A percentile compares a stretch with the other conserved stretches of the same genome.
phyloP scores from a whole-genome alignment of 305 asterid genomes.

The Withania somnifera region DNA sequence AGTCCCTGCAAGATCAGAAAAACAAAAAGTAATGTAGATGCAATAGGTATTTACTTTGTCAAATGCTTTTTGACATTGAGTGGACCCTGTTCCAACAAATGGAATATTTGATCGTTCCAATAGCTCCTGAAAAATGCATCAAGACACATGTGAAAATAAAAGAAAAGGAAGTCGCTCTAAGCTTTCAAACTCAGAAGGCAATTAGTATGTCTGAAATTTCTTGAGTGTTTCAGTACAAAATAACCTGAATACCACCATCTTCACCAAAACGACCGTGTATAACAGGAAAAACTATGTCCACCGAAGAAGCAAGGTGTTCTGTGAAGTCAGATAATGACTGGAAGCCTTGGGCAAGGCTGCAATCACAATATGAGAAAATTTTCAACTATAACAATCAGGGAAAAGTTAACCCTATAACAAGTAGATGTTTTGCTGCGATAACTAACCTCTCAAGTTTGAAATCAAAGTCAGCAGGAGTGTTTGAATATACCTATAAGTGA shows the following conservation, averaged over 20 bases:
- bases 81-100: constrained; percentile 63
- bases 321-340: constrained; percentile 49
- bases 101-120: constrained; percentile 58
- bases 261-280: constrained; percentile 94
- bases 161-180: neutral
- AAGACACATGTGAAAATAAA: neutral
- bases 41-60: constrained; percentile 46
- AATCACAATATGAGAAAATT: constrained; percentile 3
- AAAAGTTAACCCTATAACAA: neutral
- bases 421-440: neutral
- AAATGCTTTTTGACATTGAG: constrained; percentile 68
- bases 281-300: constrained; percentile 84
- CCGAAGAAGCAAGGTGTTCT: constrained; percentile 59
- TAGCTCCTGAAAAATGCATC: constrained; percentile 38
- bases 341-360: constrained; percentile 88
- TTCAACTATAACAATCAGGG: neutral
- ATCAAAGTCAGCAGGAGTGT: constrained; percentile 91
- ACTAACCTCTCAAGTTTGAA: constrained; percentile 75
- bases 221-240: neutral
- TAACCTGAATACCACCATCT: constrained; percentile 92
- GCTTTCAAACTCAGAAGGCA: neutral
- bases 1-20: neutral
- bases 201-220: neutral
- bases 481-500: constrained; percentile 54
- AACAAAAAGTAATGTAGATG: neutral